Percentiles rank a stretch among this genome's conserved stretches.
These are phyloP conservation scores for Exophiala xenobiotica DNA, from an alignment of 2,329 filamentous ascomycete species.

Conservation along the genomic window DNA sequence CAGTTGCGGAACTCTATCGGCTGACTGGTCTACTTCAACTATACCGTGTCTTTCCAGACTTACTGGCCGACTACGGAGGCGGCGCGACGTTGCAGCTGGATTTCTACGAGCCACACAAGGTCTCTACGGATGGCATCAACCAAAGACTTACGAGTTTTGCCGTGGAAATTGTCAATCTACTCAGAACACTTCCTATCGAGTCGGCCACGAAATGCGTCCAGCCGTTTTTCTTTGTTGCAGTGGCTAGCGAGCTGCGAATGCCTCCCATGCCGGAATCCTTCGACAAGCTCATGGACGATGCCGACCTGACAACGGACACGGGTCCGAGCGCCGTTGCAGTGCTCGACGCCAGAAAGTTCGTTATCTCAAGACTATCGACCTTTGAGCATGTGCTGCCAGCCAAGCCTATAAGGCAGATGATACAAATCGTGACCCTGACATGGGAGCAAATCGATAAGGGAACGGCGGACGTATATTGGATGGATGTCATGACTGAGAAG, in stretches of 20 bases:
- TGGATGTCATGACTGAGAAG: conserved; percentile 58
- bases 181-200: conserved; percentile 52
- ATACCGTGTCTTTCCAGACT: conserved; percentile 54
- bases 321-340: conserved; percentile 43
- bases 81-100: background rate
- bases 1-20: conserved; percentile 55
- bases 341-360: conserved; percentile 49
- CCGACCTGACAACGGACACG: background rate
- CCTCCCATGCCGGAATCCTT: conserved; percentile 33
- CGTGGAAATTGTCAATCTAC: conserved; percentile 49
- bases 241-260: conserved; percentile 52
- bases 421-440: conserved; percentile 53
- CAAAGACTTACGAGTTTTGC: conserved; percentile 52
- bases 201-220: conserved; percentile 56
- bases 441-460: conserved; percentile 54
- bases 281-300: background rate
- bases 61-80: background rate
- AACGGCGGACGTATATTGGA: conserved; percentile 50
- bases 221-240: conserved; percentile 53
- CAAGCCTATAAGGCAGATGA: conserved; percentile 52
- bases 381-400: conserved; percentile 48
- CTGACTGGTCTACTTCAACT: conserved; percentile 55
- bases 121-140: background rate
- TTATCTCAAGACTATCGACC: conserved; percentile 50
- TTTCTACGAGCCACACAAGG: background rate